Base-by-base conservation (phyloP, 2,329 filamentous ascomycete genomes). In the Ascochyta rabiei region DNA sequence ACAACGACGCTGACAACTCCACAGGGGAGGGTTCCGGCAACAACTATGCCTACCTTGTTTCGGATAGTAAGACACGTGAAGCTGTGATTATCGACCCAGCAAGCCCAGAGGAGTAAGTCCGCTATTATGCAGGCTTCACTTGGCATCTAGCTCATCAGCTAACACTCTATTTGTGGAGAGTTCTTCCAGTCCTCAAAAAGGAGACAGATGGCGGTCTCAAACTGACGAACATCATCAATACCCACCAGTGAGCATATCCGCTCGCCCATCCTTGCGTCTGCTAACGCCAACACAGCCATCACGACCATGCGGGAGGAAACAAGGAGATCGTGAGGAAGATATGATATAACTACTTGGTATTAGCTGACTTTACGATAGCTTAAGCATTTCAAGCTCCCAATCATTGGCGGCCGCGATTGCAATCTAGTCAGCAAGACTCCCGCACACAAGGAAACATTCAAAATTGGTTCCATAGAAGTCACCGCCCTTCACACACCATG, bases 271-370 rank as follows among this genome's bases (percentile, higher is more conserved):
- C n/a, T 6, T 13, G 13, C 1, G 24, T 2, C 12, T n/a, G 35
- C 53, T 67, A 15, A 68, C 38, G 45, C 19, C 16, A 8, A 30
- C n/a, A 18, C 21, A 96, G 93, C 73, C 95, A 99, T 74, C 89
- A 88, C 81, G 95, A 99, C 64, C 95, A 99, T 76, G 89, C 95
- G 0, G 95, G 95, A 60, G 95, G 95, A 8, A 99, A 99, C 75
- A 83, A 84, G 53, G 87, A 92, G 67, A 82, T 96, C 60, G 91
- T 93, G 40, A 47, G 54, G 33, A 18, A 2, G 0, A 3, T n/a
- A n/a, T 4, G n/a, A 1, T 6, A 2, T 2, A 15, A 1, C 15
- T 31, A 15, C 3, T 39, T 13, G 12, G 15, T 3, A 7, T 2
- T 2, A 2, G 10, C 48, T 57, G 31, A 59, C 23, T 12, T 2